Evolutionary conservation across 106 monocot genomes (phyloP).

Genomic region (Cymbidium sinense): DNA sequence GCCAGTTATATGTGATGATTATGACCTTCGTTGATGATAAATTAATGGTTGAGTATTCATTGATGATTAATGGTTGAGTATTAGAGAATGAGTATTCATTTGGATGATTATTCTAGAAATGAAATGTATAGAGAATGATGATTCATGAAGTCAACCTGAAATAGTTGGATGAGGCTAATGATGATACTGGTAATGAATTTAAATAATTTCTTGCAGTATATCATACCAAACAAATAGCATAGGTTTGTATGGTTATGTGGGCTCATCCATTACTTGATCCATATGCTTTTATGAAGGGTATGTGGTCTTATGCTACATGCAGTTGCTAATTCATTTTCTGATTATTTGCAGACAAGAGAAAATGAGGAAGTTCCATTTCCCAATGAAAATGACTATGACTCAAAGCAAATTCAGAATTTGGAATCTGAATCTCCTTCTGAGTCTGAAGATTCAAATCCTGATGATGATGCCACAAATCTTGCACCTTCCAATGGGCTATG

Average conservation of each 20-base stretch:
- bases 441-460: slow-evolving; percentile 43
- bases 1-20: no score
- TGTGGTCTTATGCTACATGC: neutral
- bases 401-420: slow-evolving; percentile 11
- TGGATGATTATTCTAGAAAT: neutral
- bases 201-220: neutral
- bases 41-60: no score
- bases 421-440: slow-evolving; percentile 21
- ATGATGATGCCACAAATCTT: slow-evolving; percentile 15
- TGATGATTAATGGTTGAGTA: no score
- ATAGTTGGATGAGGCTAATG: neutral
- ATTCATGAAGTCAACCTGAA: neutral
- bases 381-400: slow-evolving; percentile 9
- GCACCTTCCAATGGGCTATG: slow-evolving; percentile 13
- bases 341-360: slow-evolving; percentile 29
- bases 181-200: neutral
- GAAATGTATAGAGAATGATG: neutral
- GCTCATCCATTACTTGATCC: neutral
- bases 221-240: neutral
- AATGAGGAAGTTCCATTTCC: slow-evolving; percentile 2
- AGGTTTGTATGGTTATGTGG: neutral
- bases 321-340: neutral
- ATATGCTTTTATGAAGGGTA: no score
- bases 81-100: no score
- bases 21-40: no score